Evolutionary conservation across 371 early-diverging fungal species (phyloP), one percentile per base, ranked within the genome.

Genomic region (Blakeslea trispora): DNA sequence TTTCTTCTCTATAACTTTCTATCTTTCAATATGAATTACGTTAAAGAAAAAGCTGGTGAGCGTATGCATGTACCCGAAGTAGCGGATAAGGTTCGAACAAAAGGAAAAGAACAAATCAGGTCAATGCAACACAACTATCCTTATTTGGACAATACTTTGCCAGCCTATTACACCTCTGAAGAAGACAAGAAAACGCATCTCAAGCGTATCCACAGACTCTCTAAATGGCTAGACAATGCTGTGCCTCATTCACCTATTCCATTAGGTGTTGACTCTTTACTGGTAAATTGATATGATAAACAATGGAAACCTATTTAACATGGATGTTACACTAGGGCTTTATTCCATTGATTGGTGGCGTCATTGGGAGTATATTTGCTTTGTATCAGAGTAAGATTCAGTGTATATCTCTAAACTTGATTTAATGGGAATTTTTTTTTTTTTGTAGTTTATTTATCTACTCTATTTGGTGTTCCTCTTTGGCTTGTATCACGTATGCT

Each of bases 201-300:
- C 15, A 47, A 58, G 42, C 63, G 57, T 41, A 56, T 70, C 34
- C 52, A 59, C 15, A 48, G 50, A 6, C 32, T 70, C 6, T 56
- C 74, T 13, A 37, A 53, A 4, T 70, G 71, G 61, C 45, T 74
- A 15, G 74, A 74, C 35, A 62, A 65, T 52, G 66, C 69, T 2
- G 47, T 74, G n/a, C 74, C 74, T 18, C 57, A 54, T 28, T 67
- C 63, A 14, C 74, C 74, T 37, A 63, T 74, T 35, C 71, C 74
- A n/a, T 34, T 74, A 10, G 74, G 74, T 21, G 39, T 74, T 1
- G 74, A 70, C 19, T 63, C 71, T 1, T 13, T 74, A n/a, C 43
- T 70, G 52, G 74, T 71, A 61, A 55, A 50, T 43, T 18, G 13
- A 3, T 14, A 50, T 19, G n/a, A n/a, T n/a, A n/a, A n/a, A n/a